Evolutionary conservation across 805 yeast species (phyloP).

Genomic region (Scheffersomyces coipomensis): DNA sequence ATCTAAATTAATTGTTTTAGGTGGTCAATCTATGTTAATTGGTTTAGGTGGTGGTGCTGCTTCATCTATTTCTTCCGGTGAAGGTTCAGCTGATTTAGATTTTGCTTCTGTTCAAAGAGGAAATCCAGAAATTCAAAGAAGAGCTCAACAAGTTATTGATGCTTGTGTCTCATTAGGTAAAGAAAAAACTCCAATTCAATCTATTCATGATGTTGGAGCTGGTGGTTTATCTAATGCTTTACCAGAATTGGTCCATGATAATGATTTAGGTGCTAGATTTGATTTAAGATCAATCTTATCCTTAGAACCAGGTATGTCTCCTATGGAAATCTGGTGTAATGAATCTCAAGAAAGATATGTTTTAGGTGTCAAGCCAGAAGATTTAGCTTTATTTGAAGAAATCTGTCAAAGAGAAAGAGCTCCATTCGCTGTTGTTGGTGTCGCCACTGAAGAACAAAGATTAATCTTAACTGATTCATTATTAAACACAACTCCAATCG

Average conservation of each 20-base stretch:
- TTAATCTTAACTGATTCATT: conserved; percentile 77
- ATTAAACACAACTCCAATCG: conserved; percentile 84
- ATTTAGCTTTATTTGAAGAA: conserved; percentile 65
- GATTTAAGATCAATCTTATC: conserved; percentile 88
- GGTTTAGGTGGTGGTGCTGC: conserved; percentile 99
- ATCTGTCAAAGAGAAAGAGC: conserved; percentile 96
- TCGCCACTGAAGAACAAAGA: conserved; percentile 84
- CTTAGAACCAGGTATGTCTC: conserved; percentile 97
- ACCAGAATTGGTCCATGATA: conserved; percentile 97
- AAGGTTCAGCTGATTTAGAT: conserved; percentile 93
- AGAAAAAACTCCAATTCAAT: conserved; percentile 72
- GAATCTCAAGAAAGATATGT: conserved; percentile 99
- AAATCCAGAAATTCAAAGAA: conserved; percentile 98
- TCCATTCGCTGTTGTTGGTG: conserved; percentile 93
- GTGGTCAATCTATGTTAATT: conserved; percentile 97
- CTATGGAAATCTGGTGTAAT: conserved; percentile 99
- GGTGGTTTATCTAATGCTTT: conserved; percentile 97
- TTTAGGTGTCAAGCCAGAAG: conserved; percentile 81
- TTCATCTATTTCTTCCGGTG: conserved; percentile 93
- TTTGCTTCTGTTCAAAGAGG: conserved; percentile 99
- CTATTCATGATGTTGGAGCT: conserved; percentile 98
- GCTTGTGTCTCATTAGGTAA: conserved; percentile 83
- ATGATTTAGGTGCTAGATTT: conserved; percentile 89
- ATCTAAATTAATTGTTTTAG: conserved; percentile 85
- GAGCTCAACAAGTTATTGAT: conserved; percentile 97